Evolutionary conservation across 2,329 filamentous ascomycete species (phyloP).

Genomic region (Penicillium sp.): DNA sequence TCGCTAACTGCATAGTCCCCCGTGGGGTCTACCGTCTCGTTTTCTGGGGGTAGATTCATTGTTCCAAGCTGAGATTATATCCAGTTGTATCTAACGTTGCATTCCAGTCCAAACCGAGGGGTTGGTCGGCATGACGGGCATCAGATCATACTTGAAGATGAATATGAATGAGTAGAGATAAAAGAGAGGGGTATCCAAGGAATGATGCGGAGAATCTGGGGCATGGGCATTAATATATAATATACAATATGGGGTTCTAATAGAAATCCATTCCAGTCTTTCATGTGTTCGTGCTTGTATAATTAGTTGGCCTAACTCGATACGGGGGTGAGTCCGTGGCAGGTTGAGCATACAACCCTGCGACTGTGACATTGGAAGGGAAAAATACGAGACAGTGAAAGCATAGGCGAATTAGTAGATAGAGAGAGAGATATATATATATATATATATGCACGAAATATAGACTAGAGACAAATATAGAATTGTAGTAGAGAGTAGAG

Average conservation of each 20-base stretch:
- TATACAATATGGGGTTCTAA: not conserved
- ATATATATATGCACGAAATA: not conserved
- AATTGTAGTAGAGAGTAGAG: no score
- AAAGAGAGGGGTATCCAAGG: not conserved
- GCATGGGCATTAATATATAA: not conserved
- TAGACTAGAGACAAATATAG: no score
- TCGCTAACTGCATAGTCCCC: conserved; percentile 15
- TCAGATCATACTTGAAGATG: conserved; percentile 5
- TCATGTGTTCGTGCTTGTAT: conserved; percentile 2
- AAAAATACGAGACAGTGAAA: not conserved
- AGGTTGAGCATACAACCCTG: not conserved
- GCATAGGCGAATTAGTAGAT: not conserved
- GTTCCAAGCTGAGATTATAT: not conserved
- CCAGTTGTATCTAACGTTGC: not conserved
- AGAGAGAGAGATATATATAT: not conserved
- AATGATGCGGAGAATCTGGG: not conserved
- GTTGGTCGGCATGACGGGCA: conserved; percentile 1
- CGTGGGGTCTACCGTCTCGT: conserved; percentile 7
- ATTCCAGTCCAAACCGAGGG: conserved; percentile 3
- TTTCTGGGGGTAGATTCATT: conserved; percentile 8
- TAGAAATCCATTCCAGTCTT: not conserved
- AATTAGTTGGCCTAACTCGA: not conserved
- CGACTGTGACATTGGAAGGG: not conserved
- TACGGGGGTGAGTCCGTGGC: conserved; percentile 3
- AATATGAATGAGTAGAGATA: not conserved